Conservation (phyloP, 257 asterid genomes). For the Ballota nigra region DNA sequence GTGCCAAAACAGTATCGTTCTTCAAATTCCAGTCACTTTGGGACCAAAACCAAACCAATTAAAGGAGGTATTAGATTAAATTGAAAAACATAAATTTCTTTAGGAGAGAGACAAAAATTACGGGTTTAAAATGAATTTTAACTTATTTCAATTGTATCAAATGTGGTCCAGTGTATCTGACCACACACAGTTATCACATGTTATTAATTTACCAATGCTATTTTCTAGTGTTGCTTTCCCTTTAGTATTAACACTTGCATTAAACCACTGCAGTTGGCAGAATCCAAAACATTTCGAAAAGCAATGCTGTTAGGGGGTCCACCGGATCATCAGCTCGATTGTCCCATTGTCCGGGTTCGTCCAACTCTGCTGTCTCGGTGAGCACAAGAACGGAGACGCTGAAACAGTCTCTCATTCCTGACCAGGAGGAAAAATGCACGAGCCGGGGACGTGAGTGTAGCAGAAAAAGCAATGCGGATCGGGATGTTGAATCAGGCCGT, state of each 20-base stretch:
- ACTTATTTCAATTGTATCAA: no score
- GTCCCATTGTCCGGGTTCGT: conserved; percentile 19
- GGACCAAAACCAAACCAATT: no score
- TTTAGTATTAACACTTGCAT: conserved; percentile 5
- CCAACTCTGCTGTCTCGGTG: conserved; percentile 25
- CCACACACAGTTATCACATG: background rate
- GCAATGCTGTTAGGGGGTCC: background rate
- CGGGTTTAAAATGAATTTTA: no score
- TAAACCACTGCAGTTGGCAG: conserved; percentile 4
- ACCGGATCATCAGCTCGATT: background rate
- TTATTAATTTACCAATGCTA: background rate
- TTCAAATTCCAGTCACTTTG: no score
- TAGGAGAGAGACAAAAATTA: no score
- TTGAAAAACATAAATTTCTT: background rate
- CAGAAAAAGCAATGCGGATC: background rate
- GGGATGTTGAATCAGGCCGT: background rate
- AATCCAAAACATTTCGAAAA: conserved; percentile 8
- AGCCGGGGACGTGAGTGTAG: background rate
- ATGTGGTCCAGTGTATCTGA: no score
- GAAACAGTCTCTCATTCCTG: background rate
- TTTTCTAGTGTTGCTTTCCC: background rate
- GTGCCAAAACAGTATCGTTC: no score
- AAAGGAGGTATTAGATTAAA: no score
- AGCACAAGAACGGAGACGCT: background rate
- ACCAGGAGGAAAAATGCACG: conserved; percentile 7